These are phyloP conservation scores for Thelonectria olida DNA, from an alignment of 2,329 filamentous ascomycete genomes.

Conservation along the genomic window DNA sequence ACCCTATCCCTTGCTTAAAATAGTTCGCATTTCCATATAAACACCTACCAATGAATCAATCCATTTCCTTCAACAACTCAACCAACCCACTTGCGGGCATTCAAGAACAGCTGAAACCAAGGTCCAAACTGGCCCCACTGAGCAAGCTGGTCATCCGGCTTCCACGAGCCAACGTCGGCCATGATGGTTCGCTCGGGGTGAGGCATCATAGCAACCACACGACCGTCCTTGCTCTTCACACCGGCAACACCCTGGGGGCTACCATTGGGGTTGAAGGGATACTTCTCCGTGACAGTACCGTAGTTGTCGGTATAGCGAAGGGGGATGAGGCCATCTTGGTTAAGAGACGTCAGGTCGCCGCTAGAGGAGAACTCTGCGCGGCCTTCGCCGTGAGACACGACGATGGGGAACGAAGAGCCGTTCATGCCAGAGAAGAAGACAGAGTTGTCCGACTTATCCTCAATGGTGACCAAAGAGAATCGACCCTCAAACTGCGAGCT, in stretches of 20 bases:
- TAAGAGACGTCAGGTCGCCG: conserved; percentile 62
- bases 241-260: conserved; percentile 84
- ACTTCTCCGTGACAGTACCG: conserved; percentile 78
- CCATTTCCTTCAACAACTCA: conserved; percentile 40
- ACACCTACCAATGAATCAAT: conserved; percentile 23
- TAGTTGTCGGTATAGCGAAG: conserved; percentile 87
- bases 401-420: conserved; percentile 40
- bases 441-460: conserved; percentile 37
- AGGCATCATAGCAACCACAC: conserved; percentile 90
- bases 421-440: conserved; percentile 40
- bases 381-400: conserved; percentile 64
- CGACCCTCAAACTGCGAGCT: conserved; percentile 42
- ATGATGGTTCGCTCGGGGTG: conserved; percentile 92
- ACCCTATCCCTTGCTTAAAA: conserved; percentile 11
- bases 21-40: conserved; percentile 7
- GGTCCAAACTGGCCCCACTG: conserved; percentile 85
- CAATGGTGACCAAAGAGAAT: conserved; percentile 39
- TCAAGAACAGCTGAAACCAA: conserved; percentile 88
- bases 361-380: conserved; percentile 75
- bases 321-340: conserved; percentile 74
- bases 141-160: conserved; percentile 65
- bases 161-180: conserved; percentile 79
- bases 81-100: conserved; percentile 87
- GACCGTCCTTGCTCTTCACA: conserved; percentile 79
- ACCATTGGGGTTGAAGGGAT: conserved; percentile 90